phyloP scores from a whole-genome alignment of 441 rosid genomes.

The Mallotus japonicus region DNA sequence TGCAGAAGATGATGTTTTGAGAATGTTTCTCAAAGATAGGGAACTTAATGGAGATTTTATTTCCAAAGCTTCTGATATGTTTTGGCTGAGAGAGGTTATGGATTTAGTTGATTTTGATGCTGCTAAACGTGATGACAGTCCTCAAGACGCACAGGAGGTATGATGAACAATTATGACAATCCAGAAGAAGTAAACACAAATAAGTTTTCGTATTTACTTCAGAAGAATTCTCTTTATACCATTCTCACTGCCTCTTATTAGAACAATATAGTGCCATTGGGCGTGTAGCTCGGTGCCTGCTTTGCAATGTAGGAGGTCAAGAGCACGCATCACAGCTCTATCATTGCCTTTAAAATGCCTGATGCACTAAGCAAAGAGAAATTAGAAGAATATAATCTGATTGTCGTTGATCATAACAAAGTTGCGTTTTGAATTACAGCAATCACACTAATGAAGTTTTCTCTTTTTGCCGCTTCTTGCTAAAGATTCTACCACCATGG shows the following conservation, averaged over 20 bases:
- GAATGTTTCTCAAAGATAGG: constrained; percentile 70
- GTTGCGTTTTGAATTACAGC: not conserved
- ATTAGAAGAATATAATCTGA: not conserved
- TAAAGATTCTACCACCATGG: not conserved
- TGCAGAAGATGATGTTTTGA: constrained; percentile 68
- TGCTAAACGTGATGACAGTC: constrained; percentile 25
- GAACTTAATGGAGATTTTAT: constrained; percentile 74
- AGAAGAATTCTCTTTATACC: not conserved
- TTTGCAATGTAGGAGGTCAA: not conserved
- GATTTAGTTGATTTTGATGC: constrained; percentile 36
- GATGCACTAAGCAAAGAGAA: no score
- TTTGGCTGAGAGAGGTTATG: constrained; percentile 50
- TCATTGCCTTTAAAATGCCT: not conserved
- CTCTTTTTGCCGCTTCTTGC: not conserved
- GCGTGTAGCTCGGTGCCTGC: not conserved
- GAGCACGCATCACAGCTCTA: not conserved
- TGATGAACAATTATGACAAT: not conserved
- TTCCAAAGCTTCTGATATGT: constrained; percentile 68
- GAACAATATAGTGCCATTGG: not conserved
- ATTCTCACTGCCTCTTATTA: not conserved
- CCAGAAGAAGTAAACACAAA: not conserved
- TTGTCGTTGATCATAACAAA: not conserved
- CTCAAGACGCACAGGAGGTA: constrained; percentile 47
- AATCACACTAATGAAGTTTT: not conserved
- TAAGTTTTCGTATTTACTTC: not conserved